phyloP scores from a whole-genome alignment of 2,329 filamentous ascomycete genomes.

The Ceratocystis ficicola region DNA sequence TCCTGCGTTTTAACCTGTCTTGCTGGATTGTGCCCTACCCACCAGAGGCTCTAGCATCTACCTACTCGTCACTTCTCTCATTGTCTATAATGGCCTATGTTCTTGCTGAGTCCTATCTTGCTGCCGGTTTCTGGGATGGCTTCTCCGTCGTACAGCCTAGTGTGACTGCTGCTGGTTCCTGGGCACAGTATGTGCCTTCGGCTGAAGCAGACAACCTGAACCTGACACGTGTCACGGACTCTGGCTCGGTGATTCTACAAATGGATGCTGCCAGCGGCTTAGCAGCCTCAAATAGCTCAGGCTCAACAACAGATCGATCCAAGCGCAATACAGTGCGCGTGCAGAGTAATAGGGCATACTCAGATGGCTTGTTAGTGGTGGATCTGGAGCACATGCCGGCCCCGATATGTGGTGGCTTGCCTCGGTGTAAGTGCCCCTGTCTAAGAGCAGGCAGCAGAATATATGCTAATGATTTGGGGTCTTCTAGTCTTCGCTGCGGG shows the following conservation, averaged over 20 bases:
- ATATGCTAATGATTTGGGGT: background rate
- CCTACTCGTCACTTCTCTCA: background rate
- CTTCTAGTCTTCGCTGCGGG: constrained; percentile 8
- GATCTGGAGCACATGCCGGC: constrained; percentile 64
- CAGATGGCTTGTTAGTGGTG: constrained; percentile 55
- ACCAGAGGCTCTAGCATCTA: background rate
- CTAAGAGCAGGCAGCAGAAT: background rate
- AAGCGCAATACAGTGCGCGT: constrained; percentile 45
- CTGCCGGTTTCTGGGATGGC: constrained; percentile 13
- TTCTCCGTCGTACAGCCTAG: constrained; percentile 13
- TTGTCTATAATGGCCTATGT: constrained; percentile 14
- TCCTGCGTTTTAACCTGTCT: background rate
- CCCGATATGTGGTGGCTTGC: constrained; percentile 60
- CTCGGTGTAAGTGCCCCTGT: constrained; percentile 42
- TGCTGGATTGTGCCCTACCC: no score
- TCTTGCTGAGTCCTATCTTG: constrained; percentile 17
- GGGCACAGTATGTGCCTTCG: constrained; percentile 32
- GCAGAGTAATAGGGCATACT: constrained; percentile 51
- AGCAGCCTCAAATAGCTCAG: background rate
- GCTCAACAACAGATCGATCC: background rate
- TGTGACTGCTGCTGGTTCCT: constrained; percentile 7
- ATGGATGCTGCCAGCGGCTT: constrained; percentile 53
- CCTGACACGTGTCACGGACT: constrained; percentile 40
- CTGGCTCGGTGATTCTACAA: constrained; percentile 46
- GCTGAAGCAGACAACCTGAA: constrained; percentile 36